Conservation (phyloP, 2,329 filamentous ascomycete genomes). For the Xenoacremonium recifei region DNA sequence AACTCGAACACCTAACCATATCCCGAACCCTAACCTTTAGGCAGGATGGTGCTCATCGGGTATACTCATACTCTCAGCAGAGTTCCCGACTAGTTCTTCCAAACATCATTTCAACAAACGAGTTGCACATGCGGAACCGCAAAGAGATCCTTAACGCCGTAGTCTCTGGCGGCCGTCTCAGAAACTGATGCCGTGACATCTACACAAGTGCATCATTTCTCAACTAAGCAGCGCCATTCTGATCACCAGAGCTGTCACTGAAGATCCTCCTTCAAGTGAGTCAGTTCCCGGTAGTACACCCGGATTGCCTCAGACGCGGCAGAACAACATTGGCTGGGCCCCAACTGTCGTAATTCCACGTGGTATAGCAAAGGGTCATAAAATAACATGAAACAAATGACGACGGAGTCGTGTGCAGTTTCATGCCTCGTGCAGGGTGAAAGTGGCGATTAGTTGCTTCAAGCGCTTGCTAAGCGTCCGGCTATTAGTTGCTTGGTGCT, state of each 20-base stretch:
- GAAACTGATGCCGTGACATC: neutral
- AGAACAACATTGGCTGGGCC: conserved; percentile 1
- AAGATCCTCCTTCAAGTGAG: no score
- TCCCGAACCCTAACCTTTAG: no score
- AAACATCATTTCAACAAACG: neutral
- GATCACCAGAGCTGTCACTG: neutral
- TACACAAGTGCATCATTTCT: neutral
- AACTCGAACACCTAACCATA: no score
- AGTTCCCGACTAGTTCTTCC: neutral
- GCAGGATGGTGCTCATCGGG: no score
- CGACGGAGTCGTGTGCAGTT: conserved; percentile 1
- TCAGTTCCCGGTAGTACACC: no score
- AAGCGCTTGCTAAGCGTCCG: neutral
- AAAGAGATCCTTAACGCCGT: neutral
- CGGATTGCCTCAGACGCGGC: no score
- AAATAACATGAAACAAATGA: conserved; percentile 4
- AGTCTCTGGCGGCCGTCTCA: neutral
- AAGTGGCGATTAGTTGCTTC: neutral
- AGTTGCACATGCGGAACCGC: neutral
- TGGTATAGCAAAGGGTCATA: conserved; percentile 2
- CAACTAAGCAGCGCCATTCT: no score
- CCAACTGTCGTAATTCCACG: conserved; percentile 2
- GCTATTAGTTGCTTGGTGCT: neutral
- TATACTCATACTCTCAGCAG: no score
- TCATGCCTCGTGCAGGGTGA: no score